Conservation (phyloP, 2,329 filamentous ascomycete genomes). For the Epichloe gansuensis region DNA sequence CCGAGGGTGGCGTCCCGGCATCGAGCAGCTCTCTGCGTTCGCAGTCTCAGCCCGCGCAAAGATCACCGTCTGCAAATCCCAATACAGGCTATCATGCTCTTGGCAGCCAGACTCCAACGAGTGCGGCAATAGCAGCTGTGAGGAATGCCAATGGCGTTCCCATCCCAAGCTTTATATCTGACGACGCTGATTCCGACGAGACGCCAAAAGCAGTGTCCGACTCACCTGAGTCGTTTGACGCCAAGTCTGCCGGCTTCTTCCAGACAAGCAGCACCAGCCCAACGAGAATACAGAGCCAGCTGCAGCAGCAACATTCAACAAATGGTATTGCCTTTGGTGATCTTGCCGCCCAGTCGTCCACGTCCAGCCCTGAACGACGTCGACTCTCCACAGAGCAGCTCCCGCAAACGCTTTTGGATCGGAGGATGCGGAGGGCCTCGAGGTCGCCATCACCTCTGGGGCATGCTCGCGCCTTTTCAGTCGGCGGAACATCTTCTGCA, state of each 20-base stretch:
- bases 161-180: slow-evolving; percentile 44
- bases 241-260: slow-evolving; percentile 17
- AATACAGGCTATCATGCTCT: slow-evolving; percentile 13
- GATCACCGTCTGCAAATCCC: slow-evolving; percentile 23
- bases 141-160: slow-evolving; percentile 36
- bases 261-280: slow-evolving; percentile 17
- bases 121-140: slow-evolving; percentile 21
- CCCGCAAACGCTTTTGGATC: slow-evolving; percentile 40
- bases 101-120: slow-evolving; percentile 24
- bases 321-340: slow-evolving; percentile 38
- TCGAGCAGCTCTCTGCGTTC: slow-evolving; percentile 48
- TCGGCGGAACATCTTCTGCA: slow-evolving; percentile 27
- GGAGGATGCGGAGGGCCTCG: slow-evolving; percentile 39
- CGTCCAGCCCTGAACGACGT: slow-evolving; percentile 26
- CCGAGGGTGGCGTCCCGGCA: slow-evolving; percentile 33
- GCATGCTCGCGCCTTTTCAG: slow-evolving; percentile 33
- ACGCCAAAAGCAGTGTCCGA: slow-evolving; percentile 28
- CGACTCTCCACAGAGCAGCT: slow-evolving; percentile 42
- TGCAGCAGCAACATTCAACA: slow-evolving; percentile 14
- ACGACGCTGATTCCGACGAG: slow-evolving; percentile 39
- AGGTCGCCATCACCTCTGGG: slow-evolving; percentile 45
- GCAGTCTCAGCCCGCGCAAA: slow-evolving; percentile 53
- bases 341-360: slow-evolving; percentile 22
- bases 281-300: slow-evolving; percentile 10
- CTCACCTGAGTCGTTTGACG: slow-evolving; percentile 37